Conservation (phyloP, 78 protist species). For the Diacronema lutheri region DNA sequence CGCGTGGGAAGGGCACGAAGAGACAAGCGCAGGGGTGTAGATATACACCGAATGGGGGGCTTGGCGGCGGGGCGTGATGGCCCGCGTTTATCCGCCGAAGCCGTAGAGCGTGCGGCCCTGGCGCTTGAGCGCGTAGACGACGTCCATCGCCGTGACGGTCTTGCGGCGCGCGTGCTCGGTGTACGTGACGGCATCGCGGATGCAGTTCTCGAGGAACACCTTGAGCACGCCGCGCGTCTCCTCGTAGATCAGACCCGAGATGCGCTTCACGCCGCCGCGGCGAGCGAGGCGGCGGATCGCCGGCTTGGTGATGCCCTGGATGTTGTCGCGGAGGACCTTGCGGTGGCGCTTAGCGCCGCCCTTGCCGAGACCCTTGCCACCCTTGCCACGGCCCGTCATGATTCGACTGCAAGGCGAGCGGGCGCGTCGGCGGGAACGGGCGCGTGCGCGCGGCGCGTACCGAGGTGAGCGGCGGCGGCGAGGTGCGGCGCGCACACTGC, state of each 20-base stretch:
- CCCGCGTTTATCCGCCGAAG: conserved; percentile 41
- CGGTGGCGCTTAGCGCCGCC: conserved; percentile 56
- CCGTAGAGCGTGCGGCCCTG: conserved; percentile 59
- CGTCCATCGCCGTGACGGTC: conserved; percentile 57
- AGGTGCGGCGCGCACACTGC: too few species aligned
- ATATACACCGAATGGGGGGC: too few species aligned
- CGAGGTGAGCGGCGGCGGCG: too few species aligned
- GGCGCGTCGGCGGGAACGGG: too few species aligned
- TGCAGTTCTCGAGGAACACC: conserved; percentile 33
- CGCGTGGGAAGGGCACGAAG: too few species aligned
- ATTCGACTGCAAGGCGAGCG: too few species aligned
- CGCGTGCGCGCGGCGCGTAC: too few species aligned
- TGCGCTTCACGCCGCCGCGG: conserved; percentile 64
- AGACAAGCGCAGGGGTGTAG: too few species aligned
- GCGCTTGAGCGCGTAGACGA: conserved; percentile 56
- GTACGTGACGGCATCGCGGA: conserved; percentile 51
- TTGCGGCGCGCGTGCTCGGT: conserved; percentile 57
- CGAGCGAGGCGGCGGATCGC: conserved; percentile 65
- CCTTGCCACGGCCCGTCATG: conserved; percentile 44
- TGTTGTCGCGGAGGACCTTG: conserved; percentile 47
- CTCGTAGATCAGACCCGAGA: conserved; percentile 47
- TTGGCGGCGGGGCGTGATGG: too few species aligned
- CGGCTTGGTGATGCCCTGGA: conserved; percentile 67
- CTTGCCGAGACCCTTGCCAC: conserved; percentile 58
- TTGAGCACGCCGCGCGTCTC: conserved; percentile 41